These are phyloP conservation scores for Calonectria pseudoturangicola DNA, from an alignment of 2,329 filamentous ascomycete species.

Conservation along the genomic window DNA sequence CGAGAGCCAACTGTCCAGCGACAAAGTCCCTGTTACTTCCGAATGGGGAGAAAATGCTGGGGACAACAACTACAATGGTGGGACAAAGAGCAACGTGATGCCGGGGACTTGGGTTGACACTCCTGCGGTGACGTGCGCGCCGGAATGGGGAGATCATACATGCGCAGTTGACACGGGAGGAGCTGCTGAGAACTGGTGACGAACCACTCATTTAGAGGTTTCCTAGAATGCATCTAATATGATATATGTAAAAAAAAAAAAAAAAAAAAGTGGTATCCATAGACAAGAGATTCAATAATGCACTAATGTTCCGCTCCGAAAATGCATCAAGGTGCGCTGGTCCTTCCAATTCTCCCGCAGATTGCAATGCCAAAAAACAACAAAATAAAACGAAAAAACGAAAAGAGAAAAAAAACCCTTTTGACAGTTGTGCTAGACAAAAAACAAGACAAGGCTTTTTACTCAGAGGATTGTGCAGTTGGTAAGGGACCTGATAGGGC, in stretches of 20 bases:
- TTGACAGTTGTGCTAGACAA: slow-evolving; percentile 44
- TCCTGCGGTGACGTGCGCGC: slow-evolving; percentile 20
- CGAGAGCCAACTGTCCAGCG: slow-evolving; percentile 38
- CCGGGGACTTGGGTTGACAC: slow-evolving; percentile 57
- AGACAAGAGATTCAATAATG: slow-evolving; percentile 40
- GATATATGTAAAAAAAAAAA: slow-evolving; percentile 25
- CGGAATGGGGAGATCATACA: slow-evolving; percentile 57
- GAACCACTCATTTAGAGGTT: slow-evolving; percentile 22
- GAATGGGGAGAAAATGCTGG: slow-evolving; percentile 36
- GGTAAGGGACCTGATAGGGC: slow-evolving; percentile 55
- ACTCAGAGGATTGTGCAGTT: slow-evolving; percentile 58
- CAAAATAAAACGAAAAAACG: slow-evolving; percentile 7
- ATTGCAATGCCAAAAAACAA: slow-evolving; percentile 23
- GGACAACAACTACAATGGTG: neutral
- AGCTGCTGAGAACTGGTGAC: slow-evolving; percentile 41
- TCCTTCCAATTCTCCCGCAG: slow-evolving; percentile 25
- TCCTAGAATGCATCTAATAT: slow-evolving; percentile 42
- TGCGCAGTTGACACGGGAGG: slow-evolving; percentile 59
- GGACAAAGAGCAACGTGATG: slow-evolving; percentile 55
- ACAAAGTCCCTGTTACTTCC: neutral
- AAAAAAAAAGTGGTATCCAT: slow-evolving; percentile 42
- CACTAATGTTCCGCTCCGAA: slow-evolving; percentile 33
- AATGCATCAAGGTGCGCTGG: slow-evolving; percentile 36
- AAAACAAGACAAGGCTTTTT: slow-evolving; percentile 38
- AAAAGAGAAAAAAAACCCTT: slow-evolving; percentile 38